Percentiles rank a stretch among this genome's conserved stretches.
Evolutionary conservation across 129 eudicot species (phyloP).

Genomic region (Kitagawia praeruptora): DNA sequence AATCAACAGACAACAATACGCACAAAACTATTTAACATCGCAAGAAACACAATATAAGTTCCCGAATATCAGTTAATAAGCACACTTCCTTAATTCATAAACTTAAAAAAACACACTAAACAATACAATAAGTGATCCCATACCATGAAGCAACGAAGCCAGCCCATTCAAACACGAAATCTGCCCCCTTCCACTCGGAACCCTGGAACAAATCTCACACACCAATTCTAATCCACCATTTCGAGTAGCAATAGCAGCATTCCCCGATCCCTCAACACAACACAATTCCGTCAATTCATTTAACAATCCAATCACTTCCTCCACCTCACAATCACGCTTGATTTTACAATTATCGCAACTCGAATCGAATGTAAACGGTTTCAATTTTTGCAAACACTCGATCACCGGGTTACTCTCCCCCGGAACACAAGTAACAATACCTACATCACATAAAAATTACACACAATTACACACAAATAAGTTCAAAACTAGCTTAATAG

Average conservation of each 20-base stretch:
- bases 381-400: conserved; percentile 43
- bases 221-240: conserved; percentile 71
- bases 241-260: conserved; percentile 63
- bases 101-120: not conserved
- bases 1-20: not conserved
- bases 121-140: not conserved
- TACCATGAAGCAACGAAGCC: conserved; percentile 72
- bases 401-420: conserved; percentile 72
- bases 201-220: conserved; percentile 32
- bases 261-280: conserved; percentile 38
- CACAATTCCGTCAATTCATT: conserved; percentile 38
- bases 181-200: conserved; percentile 22
- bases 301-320: conserved; percentile 29
- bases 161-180: conserved; percentile 41
- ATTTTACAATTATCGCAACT: not conserved
- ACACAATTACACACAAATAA: not conserved
- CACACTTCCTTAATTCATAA: too few species aligned
- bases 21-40: not conserved
- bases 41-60: too few species aligned
- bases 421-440: conserved; percentile 51
- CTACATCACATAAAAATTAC: conserved; percentile 13
- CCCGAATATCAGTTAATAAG: not conserved
- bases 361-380: conserved; percentile 20
- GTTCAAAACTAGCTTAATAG: not conserved
- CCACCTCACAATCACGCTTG: conserved; percentile 14